Evolutionary conservation across 2,329 filamentous ascomycete species (phyloP).

Genomic region (Fusarium subglutinans): DNA sequence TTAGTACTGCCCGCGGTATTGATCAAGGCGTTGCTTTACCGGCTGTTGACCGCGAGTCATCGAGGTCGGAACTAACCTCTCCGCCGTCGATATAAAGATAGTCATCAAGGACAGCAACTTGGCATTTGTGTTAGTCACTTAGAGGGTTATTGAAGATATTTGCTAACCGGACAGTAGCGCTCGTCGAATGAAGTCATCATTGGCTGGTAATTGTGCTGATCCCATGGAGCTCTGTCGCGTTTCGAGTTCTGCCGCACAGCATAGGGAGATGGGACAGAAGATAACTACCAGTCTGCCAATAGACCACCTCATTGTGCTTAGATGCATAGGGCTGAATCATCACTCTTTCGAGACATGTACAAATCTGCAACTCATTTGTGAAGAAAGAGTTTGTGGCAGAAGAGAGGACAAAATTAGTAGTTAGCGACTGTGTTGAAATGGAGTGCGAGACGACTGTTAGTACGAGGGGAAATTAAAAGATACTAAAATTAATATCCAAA

Average conservation of each 20-base stretch:
- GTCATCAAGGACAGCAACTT: not conserved
- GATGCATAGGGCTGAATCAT: fast-evolving
- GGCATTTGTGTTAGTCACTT: not conserved
- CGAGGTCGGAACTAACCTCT: not conserved
- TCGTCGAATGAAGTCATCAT: not conserved
- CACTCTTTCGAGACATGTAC: too few relatives aligned
- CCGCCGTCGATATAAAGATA: not conserved
- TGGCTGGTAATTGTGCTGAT: not conserved
- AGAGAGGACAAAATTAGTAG: fast-evolving
- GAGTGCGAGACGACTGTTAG: too few relatives aligned
- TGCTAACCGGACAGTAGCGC: not conserved
- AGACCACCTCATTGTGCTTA: not conserved
- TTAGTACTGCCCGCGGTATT: not conserved
- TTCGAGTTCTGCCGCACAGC: not conserved
- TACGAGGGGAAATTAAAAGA: not conserved
- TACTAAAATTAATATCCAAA: too few relatives aligned
- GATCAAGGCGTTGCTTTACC: not conserved
- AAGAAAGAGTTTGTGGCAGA: fast-evolving
- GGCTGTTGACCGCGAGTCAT: not conserved
- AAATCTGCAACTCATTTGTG: fast-evolving
- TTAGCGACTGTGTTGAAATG: too few relatives aligned
- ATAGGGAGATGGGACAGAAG: not conserved
- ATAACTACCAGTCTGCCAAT: fast-evolving
- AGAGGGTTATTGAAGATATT: fast-evolving
- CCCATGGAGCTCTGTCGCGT: not conserved